phyloP scores from a whole-genome alignment of 805 yeast genomes.

The Yarrowia porcina region DNA sequence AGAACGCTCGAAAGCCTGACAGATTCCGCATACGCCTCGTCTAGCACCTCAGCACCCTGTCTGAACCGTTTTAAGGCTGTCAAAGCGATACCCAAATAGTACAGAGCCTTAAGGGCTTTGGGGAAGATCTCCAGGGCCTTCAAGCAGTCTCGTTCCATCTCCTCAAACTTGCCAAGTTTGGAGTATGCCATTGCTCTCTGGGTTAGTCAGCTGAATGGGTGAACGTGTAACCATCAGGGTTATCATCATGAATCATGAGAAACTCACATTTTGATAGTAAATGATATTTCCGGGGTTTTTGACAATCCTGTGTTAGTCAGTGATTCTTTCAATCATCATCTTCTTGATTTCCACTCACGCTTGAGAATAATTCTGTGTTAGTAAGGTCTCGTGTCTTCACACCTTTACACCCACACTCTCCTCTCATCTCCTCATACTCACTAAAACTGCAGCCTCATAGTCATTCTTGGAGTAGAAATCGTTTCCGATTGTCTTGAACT shows the following conservation, averaged over 20 bases:
- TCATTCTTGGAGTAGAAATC: constrained; percentile 1
- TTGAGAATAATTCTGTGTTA: constrained; percentile 20
- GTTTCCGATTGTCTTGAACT: constrained; percentile 17
- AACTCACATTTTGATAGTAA: constrained; percentile 21
- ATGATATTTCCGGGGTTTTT: constrained; percentile 14
- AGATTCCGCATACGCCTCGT: background rate
- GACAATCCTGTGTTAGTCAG: constrained; percentile 13
- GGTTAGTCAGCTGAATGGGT: too few species aligned
- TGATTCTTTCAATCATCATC: background rate
- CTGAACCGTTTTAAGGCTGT: background rate
- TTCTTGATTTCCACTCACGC: background rate
- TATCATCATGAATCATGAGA: too few species aligned
- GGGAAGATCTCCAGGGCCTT: constrained; percentile 12
- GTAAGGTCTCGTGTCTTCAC: background rate
- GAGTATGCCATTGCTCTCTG: constrained; percentile 21
- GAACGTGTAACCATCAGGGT: too few species aligned
- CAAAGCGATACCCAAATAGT: constrained; percentile 3
- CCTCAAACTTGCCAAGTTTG: background rate
- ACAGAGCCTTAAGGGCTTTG: background rate
- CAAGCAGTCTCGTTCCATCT: constrained; percentile 18
- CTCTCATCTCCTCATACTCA: background rate
- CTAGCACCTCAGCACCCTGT: constrained; percentile 9
- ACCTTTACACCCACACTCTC: too few species aligned
- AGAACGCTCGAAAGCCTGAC: constrained; percentile 10
- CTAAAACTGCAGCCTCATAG: constrained; percentile 5